phyloP scores from a whole-genome alignment of 306 rosid genomes.

The Pyrus bretschneideri region DNA sequence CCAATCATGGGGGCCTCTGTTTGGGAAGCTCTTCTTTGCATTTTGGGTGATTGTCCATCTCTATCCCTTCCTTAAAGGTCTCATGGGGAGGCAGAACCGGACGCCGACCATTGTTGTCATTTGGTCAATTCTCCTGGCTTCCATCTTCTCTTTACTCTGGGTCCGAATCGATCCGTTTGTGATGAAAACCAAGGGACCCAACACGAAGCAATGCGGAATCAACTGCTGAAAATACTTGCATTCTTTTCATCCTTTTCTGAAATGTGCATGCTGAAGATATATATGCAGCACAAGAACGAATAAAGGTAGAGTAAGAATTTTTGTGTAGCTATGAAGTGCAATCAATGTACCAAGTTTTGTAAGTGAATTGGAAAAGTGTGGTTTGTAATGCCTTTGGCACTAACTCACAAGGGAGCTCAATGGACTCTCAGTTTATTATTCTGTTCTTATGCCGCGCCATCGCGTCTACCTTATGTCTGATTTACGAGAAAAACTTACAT shows the following conservation, averaged over 20 bases:
- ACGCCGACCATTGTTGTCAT: conserved; percentile 94
- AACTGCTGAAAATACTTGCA: conserved; percentile 49
- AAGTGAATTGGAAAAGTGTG: not conserved
- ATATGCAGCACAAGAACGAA: conserved; percentile 36
- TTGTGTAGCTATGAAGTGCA: conserved; percentile 41
- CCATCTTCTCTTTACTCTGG: conserved; percentile 93
- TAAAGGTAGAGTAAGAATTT: conserved; percentile 41
- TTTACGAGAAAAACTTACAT: not conserved
- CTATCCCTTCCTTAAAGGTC: conserved; percentile 94
- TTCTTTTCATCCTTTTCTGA: conserved; percentile 22
- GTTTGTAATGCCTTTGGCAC: conserved; percentile 16
- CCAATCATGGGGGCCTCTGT: conserved; percentile 93
- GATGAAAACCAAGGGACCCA: conserved; percentile 83
- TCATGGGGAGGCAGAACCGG: conserved; percentile 94
- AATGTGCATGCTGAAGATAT: conserved; percentile 35
- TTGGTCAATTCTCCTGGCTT: conserved; percentile 93
- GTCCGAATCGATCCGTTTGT: conserved; percentile 92
- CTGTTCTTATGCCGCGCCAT: not conserved
- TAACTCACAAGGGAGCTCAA: conserved; percentile 15
- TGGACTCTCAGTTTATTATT: conserved; percentile 3
- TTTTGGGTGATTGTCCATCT: conserved; percentile 97
- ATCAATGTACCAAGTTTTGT: conserved; percentile 43
- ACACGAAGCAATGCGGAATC: conserved; percentile 76
- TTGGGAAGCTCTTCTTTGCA: conserved; percentile 93
- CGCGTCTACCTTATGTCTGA: not conserved